Evolutionary conservation across 306 rosid species (phyloP).

Genomic region (Medicago ruthenica): DNA sequence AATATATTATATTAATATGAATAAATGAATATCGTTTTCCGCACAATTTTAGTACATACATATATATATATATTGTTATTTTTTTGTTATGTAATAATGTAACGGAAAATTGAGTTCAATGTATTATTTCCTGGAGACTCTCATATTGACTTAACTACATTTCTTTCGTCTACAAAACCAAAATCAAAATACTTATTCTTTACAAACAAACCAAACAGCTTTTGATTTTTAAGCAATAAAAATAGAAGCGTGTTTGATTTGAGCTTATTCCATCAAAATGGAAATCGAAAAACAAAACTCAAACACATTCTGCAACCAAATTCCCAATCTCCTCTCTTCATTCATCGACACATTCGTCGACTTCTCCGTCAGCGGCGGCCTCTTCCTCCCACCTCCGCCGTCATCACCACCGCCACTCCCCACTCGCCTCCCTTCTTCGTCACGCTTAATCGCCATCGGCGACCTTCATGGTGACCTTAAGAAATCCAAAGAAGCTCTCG

Average conservation of each 20-base stretch:
- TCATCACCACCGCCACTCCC: conserved; percentile 14
- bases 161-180: no score
- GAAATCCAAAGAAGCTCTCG: conserved; percentile 72
- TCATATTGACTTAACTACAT: no score
- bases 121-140: no score
- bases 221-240: background rate
- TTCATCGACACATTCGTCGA: conserved; percentile 90
- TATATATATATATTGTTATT: no score
- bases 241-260: background rate
- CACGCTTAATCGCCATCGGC: conserved; percentile 79
- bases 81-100: no score
- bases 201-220: background rate
- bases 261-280: conserved; percentile 18
- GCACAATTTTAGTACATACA: no score
- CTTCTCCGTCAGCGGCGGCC: conserved; percentile 81
- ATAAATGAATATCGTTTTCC: no score
- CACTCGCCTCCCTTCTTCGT: conserved; percentile 58
- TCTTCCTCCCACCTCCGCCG: conserved; percentile 61
- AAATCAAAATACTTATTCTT: background rate
- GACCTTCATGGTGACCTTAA: conserved; percentile 94
- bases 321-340: conserved; percentile 69
- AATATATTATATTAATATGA: no score
- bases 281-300: conserved; percentile 36
- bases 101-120: no score
- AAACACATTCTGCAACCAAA: conserved; percentile 52